Percentiles rank a stretch among this genome's conserved stretches.
Conservation (phyloP, 2,329 filamentous ascomycete genomes). For the Aureobasidium sp. region DNA sequence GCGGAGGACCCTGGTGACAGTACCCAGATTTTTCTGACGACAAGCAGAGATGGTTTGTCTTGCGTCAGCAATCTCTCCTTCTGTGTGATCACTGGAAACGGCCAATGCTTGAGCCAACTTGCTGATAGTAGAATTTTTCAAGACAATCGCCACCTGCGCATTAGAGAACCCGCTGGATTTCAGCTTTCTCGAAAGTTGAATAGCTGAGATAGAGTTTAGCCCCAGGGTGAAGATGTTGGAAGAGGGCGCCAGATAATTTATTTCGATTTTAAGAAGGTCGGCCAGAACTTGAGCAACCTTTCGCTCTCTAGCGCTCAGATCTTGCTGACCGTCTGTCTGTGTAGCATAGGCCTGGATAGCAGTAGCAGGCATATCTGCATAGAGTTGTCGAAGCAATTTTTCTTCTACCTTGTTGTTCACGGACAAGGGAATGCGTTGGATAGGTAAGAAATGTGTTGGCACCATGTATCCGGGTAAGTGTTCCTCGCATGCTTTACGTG, state of each 20-base stretch:
- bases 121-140: conserved; percentile 48
- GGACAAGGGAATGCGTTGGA: conserved; percentile 70
- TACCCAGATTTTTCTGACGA: conserved; percentile 52
- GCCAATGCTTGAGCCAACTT: conserved; percentile 35
- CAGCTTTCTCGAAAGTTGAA: conserved; percentile 60
- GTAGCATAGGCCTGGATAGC: conserved; percentile 48
- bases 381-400: conserved; percentile 61
- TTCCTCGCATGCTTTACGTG: conserved; percentile 58
- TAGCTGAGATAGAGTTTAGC: conserved; percentile 78
- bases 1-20: conserved; percentile 48
- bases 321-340: conserved; percentile 20
- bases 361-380: conserved; percentile 52
- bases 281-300: conserved; percentile 50
- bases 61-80: conserved; percentile 39
- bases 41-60: conserved; percentile 58
- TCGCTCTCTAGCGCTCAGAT: conserved; percentile 35
- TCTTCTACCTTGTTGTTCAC: conserved; percentile 84
- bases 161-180: conserved; percentile 54
- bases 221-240: conserved; percentile 80
- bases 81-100: conserved; percentile 15
- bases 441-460: conserved; percentile 70
- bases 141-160: conserved; percentile 59
- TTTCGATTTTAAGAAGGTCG: conserved; percentile 44
- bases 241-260: conserved; percentile 41
- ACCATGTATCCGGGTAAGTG: conserved; percentile 82